Evolutionary conservation across 148 eudicot genomes (phyloP).

Genomic region (Fagopyrum homotropicum): DNA sequence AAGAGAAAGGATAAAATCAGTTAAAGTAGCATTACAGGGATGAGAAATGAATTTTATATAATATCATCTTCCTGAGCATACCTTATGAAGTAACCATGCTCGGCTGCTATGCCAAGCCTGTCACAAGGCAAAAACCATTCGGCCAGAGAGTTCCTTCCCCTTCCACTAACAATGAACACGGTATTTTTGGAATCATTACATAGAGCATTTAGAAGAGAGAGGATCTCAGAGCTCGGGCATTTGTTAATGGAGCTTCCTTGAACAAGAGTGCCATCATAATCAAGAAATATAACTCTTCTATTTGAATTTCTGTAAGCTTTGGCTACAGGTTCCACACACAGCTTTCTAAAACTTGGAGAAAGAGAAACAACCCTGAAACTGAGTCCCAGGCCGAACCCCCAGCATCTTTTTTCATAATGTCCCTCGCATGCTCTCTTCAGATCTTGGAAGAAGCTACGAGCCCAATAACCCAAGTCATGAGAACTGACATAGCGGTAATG

Average conservation of each 20-base stretch:
- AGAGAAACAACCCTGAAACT: conserved; percentile 30
- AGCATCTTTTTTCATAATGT: conserved; percentile 25
- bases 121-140: conserved; percentile 25
- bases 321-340: conserved; percentile 18
- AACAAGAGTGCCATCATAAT: conserved; percentile 31
- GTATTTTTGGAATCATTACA: too few species aligned
- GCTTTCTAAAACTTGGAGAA: conserved; percentile 29
- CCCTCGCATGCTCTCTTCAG: conserved; percentile 26
- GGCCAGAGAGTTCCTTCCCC: conserved; percentile 13
- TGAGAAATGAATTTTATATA: too few species aligned
- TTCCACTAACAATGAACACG: too few species aligned
- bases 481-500: conserved; percentile 7
- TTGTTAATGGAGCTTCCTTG: conserved; percentile 20
- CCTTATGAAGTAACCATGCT: conserved; percentile 32
- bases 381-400: conserved; percentile 30
- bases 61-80: neutral
- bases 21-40: neutral
- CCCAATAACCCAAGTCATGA: neutral
- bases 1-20: neutral
- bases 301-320: conserved; percentile 18
- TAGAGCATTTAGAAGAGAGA: conserved; percentile 20
- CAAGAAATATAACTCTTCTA: conserved; percentile 25
- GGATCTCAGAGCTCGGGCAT: conserved; percentile 21
- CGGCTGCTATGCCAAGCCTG: conserved; percentile 31
- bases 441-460: conserved; percentile 28